These are phyloP conservation scores for Cutaneotrichosporon dermatis DNA, from an alignment of 1,284 basidiomycete species.

Conservation along the genomic window DNA sequence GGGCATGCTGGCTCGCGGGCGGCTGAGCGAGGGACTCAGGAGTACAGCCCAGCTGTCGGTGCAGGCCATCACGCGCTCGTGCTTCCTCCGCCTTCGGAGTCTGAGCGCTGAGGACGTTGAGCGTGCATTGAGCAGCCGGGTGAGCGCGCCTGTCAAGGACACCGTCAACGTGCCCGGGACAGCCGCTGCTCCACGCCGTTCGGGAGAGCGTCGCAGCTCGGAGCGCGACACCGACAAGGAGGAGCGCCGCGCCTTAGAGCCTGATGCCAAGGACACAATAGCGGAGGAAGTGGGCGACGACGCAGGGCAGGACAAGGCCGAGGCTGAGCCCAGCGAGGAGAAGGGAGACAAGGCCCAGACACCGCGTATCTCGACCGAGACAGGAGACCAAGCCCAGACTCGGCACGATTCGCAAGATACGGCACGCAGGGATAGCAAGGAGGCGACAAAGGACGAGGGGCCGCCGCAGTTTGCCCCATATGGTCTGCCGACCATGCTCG, in stretches of 20 bases:
- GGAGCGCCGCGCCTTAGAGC: background rate
- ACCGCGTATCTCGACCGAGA: too few relatives aligned
- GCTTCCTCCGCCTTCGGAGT: constrained; percentile 68
- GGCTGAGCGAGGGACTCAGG: constrained; percentile 67
- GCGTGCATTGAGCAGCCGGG: constrained; percentile 24
- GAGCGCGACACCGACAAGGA: background rate
- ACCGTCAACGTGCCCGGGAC: constrained; percentile 12
- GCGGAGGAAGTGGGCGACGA: constrained; percentile 12
- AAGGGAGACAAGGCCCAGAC: constrained; percentile 6
- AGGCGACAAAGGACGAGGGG: background rate
- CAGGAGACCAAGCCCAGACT: background rate
- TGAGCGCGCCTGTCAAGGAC: constrained; percentile 25
- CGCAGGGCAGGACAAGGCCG: constrained; percentile 1
- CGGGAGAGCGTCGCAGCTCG: background rate
- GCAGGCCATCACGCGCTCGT: constrained; percentile 75
- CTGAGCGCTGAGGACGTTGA: constrained; percentile 51
- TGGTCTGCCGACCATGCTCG: constrained; percentile 86
- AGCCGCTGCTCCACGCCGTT: background rate
- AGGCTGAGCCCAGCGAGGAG: constrained; percentile 2
- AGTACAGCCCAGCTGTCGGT: constrained; percentile 93
- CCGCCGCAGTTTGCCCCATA: constrained; percentile 54
- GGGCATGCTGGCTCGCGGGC: constrained; percentile 94
- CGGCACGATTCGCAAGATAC: background rate
- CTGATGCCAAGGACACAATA: background rate
- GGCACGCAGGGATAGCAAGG: background rate